Evolutionary conservation across 1,284 basidiomycete species (phyloP), one percentile per base, ranked within the genome.

Genomic region (Hemileia vastatrix): DNA sequence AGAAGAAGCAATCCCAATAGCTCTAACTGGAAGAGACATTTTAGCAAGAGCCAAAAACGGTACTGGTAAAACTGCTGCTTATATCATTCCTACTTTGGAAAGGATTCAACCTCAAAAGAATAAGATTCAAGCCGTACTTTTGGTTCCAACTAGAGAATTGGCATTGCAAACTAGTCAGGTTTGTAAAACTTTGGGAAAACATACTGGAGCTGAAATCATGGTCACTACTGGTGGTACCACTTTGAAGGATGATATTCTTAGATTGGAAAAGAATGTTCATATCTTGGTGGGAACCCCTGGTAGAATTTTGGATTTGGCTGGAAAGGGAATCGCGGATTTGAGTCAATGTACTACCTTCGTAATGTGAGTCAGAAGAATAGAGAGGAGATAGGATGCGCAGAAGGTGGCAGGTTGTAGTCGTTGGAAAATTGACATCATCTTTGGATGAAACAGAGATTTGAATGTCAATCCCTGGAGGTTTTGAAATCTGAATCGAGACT

Each of bases 201-300:
- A 97, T 73, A 86, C 95, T 82, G 86, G 86, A 64, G 78, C 90
- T 44, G 89, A 97, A 79, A 89, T 98, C 77, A 97, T 97, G 94
- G 94, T 97, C 63, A 96, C 93, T 64, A 98, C 94, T 2, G 94
- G 94, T 66, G 94, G 94, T 43, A 97, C 94, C 6, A 95, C 92
- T 36, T 83, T 97, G 71, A 91, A 93, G 77, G 94, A 98, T 78
- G 94, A 97, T 77, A 97, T 97, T 76, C 81, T 98, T 70, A 86
- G 91, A 66, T 80, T 98, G 56, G 83, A 85, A 15, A 90, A 97
- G 77, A 78, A 84, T 4, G 93, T 97, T 4, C 94, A 98, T 77
- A 86, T 98, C 60, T 85, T 98, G 56, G 94, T 97, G 66, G 94
- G 93, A 56, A 98, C 94, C 3, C 94, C 94, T 19, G 94, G 94